Percentiles rank a stretch among this genome's conserved stretches.
phyloP scores from a whole-genome alignment of 2,329 filamentous ascomycete genomes.

The Aureobasidium sp. region DNA sequence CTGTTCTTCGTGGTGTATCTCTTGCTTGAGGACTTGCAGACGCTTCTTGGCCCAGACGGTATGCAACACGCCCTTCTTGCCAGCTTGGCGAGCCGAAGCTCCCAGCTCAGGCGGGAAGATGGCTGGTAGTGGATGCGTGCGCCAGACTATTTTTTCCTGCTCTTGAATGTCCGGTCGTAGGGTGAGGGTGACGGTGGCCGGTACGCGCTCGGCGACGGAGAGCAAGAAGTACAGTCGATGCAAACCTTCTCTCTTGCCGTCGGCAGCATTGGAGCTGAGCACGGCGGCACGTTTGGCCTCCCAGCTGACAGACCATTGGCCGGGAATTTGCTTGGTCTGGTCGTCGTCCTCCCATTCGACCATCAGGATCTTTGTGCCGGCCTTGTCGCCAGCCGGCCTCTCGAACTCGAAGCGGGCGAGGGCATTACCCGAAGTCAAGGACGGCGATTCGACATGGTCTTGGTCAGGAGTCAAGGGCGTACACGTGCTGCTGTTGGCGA shows the following conservation, averaged over 20 bases:
- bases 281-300: constrained; percentile 59
- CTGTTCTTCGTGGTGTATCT: constrained; percentile 66
- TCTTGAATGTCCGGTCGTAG: constrained; percentile 36
- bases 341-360: constrained; percentile 74
- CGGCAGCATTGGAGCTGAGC: constrained; percentile 57
- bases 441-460: constrained; percentile 39
- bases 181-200: constrained; percentile 60
- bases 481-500: constrained; percentile 6
- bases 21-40: constrained; percentile 62
- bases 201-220: constrained; percentile 62
- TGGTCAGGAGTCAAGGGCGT: constrained; percentile 15
- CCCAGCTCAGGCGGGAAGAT: constrained; percentile 75
- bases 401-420: constrained; percentile 84
- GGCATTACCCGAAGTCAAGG: constrained; percentile 47
- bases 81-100: constrained; percentile 55
- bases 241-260: constrained; percentile 28
- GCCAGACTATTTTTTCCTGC: constrained; percentile 39
- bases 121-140: constrained; percentile 73
- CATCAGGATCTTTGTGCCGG: constrained; percentile 92
- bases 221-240: constrained; percentile 74
- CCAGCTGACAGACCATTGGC: constrained; percentile 74
- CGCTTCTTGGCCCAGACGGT: constrained; percentile 86
- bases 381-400: constrained; percentile 66
- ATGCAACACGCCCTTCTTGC: constrained; percentile 74
- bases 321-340: constrained; percentile 37